phyloP scores from a whole-genome alignment of 73 alveolate species.

The Tetrahymena elliotti region DNA sequence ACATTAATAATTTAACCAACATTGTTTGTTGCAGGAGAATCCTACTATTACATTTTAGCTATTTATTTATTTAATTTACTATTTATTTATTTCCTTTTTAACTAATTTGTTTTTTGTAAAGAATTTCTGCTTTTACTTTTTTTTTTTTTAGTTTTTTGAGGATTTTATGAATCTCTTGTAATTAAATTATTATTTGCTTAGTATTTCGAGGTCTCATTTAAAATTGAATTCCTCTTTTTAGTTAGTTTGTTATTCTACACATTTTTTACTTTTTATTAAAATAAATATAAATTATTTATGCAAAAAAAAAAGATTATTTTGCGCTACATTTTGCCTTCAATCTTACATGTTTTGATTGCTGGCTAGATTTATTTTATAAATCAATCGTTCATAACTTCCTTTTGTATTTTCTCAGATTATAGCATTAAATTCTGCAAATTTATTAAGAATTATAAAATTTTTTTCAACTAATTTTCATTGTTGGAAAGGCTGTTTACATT shows the following conservation, averaged over 20 bases:
- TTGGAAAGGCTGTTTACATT: no score
- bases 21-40: neutral
- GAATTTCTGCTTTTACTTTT: neutral
- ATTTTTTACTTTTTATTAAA: neutral
- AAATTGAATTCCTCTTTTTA: neutral
- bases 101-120: neutral
- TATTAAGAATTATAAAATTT: no score
- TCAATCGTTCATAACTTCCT: neutral
- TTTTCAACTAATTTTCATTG: no score
- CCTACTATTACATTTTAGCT: neutral
- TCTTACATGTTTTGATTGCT: neutral
- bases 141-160: neutral
- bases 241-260: neutral
- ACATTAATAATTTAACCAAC: neutral
- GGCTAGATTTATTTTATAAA: neutral
- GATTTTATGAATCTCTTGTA: neutral
- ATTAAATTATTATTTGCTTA: neutral
- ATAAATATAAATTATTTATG: neutral
- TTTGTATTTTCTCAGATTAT: no score
- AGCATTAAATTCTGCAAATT: no score
- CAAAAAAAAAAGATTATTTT: neutral
- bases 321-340: neutral
- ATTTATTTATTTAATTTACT: neutral
- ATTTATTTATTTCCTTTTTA: neutral
- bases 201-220: neutral